A percentile compares a stretch with the other conserved stretches of the same genome.
These are phyloP conservation scores for Trichoderma sp. DNA, from an alignment of 2,329 filamentous ascomycete genomes.

Conservation along the genomic window DNA sequence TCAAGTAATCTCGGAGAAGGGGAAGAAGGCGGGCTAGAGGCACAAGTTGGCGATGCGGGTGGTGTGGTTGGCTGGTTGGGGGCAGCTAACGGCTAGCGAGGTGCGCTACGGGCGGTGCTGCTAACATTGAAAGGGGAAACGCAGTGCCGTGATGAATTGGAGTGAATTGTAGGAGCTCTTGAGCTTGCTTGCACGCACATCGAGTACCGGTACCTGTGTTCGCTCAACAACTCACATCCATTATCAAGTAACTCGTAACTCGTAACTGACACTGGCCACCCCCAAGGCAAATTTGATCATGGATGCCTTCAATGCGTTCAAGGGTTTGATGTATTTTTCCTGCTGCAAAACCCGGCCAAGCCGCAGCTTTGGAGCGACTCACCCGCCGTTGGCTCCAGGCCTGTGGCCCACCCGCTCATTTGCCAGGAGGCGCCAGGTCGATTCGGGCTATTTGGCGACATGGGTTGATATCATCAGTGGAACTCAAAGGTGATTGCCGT, in stretches of 20 bases:
- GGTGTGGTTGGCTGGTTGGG: conserved; percentile 8
- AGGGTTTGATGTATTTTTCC: not conserved
- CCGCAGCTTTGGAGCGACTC: not conserved
- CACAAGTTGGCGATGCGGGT: conserved; percentile 14
- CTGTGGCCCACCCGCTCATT: conserved; percentile 18
- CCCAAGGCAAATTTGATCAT: not conserved
- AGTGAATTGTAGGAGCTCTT: not conserved
- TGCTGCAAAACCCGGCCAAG: not conserved
- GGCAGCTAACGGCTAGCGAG: conserved; percentile 6
- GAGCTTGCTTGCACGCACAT: not conserved
- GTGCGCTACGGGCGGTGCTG: conserved; percentile 9
- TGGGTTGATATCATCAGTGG: conserved; percentile 4
- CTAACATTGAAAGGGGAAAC: not conserved
- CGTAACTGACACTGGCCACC: not conserved
- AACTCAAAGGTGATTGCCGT: conserved; percentile 1
- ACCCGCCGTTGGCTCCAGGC: not conserved
- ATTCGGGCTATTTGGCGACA: conserved; percentile 13
- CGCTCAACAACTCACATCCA: not conserved
- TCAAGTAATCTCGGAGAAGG: conserved; percentile 8
- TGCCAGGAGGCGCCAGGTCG: conserved; percentile 7
- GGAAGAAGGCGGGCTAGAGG: conserved; percentile 12
- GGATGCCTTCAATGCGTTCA: not conserved
- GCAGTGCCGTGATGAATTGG: not conserved
- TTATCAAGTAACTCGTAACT: not conserved
- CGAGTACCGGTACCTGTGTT: not conserved